A percentile compares a stretch with the other conserved stretches of the same genome.
These are phyloP conservation scores for Pyrenochaeta sp. DNA, from an alignment of 2,329 filamentous ascomycete species.

Conservation along the genomic window DNA sequence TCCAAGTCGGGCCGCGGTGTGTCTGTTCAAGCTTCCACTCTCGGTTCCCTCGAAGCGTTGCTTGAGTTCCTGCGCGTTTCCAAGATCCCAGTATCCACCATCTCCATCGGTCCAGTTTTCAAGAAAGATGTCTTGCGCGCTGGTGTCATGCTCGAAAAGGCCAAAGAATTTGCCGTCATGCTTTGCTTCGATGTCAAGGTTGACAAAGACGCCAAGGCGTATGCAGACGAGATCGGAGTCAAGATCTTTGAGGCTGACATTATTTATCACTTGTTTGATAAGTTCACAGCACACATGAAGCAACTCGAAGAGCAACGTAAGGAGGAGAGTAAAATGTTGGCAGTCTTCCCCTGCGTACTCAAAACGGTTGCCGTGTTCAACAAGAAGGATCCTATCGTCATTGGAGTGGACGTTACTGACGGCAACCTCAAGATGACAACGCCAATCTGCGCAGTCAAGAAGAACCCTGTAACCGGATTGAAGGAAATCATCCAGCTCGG, in stretches of 20 bases:
- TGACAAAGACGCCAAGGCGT: slow-evolving; percentile 90
- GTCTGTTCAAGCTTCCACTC: slow-evolving; percentile 94
- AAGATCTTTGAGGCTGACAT: slow-evolving; percentile 99
- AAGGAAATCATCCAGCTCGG: slow-evolving; percentile 88
- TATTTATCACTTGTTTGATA: slow-evolving; percentile 97
- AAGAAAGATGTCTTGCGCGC: slow-evolving; percentile 96
- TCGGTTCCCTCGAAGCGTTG: slow-evolving; percentile 93
- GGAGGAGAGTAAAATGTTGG: slow-evolving; percentile 93
- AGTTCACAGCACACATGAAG: slow-evolving; percentile 94
- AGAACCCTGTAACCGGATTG: slow-evolving; percentile 75
- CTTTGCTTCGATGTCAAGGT: slow-evolving; percentile 99
- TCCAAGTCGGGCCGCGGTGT: slow-evolving; percentile 93
- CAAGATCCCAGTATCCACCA: slow-evolving; percentile 97
- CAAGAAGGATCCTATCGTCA: slow-evolving; percentile 93
- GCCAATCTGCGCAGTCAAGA: slow-evolving; percentile 86
- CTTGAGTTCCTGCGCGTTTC: slow-evolving; percentile 94
- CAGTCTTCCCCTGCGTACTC: slow-evolving; percentile 96
- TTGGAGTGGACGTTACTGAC: slow-evolving; percentile 95
- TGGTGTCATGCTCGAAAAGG: slow-evolving; percentile 95
- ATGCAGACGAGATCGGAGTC: slow-evolving; percentile 92
- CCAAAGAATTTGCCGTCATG: slow-evolving; percentile 97
- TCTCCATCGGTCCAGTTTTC: slow-evolving; percentile 96
- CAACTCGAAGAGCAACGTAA: slow-evolving; percentile 88
- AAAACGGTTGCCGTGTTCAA: slow-evolving; percentile 94
- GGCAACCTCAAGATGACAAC: slow-evolving; percentile 87